Conservation (phyloP, 2,329 filamentous ascomycete genomes). For the Fusarium concolor region DNA sequence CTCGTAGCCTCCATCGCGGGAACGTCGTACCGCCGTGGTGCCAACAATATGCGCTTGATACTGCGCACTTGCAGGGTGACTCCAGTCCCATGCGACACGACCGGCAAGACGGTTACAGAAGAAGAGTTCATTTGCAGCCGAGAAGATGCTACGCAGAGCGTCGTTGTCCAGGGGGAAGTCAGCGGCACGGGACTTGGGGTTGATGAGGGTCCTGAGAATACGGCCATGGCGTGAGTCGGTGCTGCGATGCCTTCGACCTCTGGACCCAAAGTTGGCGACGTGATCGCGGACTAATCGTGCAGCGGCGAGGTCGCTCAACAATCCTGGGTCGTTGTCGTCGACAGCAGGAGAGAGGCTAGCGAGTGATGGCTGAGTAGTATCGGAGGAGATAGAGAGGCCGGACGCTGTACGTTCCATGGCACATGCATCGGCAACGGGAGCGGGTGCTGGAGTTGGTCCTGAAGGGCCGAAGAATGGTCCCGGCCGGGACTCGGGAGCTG, state of each 20-base stretch:
- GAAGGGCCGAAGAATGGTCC: slow-evolving; percentile 32
- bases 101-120: slow-evolving; percentile 66
- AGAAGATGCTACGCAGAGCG: slow-evolving; percentile 69
- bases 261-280: slow-evolving; percentile 51
- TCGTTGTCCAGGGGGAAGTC: slow-evolving; percentile 68
- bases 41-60: slow-evolving; percentile 69
- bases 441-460: slow-evolving; percentile 9
- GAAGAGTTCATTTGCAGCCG: slow-evolving; percentile 71
- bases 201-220: slow-evolving; percentile 69
- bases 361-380: slow-evolving; percentile 50
- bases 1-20: slow-evolving; percentile 65
- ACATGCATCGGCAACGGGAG: slow-evolving; percentile 31
- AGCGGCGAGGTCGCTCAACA: slow-evolving; percentile 60
- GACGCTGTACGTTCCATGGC: slow-evolving; percentile 63
- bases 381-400: slow-evolving; percentile 60
- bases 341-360: slow-evolving; percentile 38
- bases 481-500: slow-evolving; percentile 32
- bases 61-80: slow-evolving; percentile 59
- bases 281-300: slow-evolving; percentile 62
- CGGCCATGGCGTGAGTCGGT: slow-evolving; percentile 66
- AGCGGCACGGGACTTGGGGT: slow-evolving; percentile 57
- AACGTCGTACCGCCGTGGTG: slow-evolving; percentile 68
- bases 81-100: slow-evolving; percentile 74
- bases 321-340: slow-evolving; percentile 48
- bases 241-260: slow-evolving; percentile 55